phyloP scores from a whole-genome alignment of 306 rosid species.

The Myrica gale region DNA sequence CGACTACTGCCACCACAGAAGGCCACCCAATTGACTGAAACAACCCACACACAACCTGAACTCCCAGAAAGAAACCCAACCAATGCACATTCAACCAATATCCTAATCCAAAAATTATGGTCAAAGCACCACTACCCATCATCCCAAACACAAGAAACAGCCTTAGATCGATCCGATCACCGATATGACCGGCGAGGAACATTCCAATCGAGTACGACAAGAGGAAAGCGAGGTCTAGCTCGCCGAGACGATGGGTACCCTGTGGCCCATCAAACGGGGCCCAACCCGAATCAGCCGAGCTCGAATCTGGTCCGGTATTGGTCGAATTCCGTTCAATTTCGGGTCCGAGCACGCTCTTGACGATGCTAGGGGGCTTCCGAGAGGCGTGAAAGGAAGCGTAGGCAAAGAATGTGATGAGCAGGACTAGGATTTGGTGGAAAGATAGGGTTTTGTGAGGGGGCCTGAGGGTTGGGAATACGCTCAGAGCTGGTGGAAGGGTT shows the following conservation, averaged over 20 bases:
- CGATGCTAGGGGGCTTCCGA: constrained; percentile 88
- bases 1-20: constrained; percentile 86
- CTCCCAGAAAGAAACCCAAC: constrained; percentile 61
- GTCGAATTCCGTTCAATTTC: constrained; percentile 43
- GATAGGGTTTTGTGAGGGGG: constrained; percentile 72
- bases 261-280: constrained; percentile 69
- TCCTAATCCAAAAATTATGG: constrained; percentile 72
- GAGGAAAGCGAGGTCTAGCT: constrained; percentile 83
- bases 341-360: constrained; percentile 86
- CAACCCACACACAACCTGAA: constrained; percentile 79
- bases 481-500: constrained; percentile 55
- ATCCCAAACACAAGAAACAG: constrained; percentile 79
- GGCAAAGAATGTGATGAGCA: constrained; percentile 63
- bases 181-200: constrained; percentile 83
- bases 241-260: constrained; percentile 76
- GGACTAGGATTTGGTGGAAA: constrained; percentile 62
- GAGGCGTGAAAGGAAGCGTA: constrained; percentile 91
- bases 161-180: constrained; percentile 82
- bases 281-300: constrained; percentile 81
- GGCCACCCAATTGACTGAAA: constrained; percentile 99
- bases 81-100: constrained; percentile 78
- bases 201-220: constrained; percentile 74
- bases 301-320: constrained; percentile 34
- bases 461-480: constrained; percentile 54
- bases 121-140: constrained; percentile 81